A percentile compares a stretch with the other conserved stretches of the same genome.
Conservation (phyloP, 768 basidiomycete species). For the Suillus bovinus region DNA sequence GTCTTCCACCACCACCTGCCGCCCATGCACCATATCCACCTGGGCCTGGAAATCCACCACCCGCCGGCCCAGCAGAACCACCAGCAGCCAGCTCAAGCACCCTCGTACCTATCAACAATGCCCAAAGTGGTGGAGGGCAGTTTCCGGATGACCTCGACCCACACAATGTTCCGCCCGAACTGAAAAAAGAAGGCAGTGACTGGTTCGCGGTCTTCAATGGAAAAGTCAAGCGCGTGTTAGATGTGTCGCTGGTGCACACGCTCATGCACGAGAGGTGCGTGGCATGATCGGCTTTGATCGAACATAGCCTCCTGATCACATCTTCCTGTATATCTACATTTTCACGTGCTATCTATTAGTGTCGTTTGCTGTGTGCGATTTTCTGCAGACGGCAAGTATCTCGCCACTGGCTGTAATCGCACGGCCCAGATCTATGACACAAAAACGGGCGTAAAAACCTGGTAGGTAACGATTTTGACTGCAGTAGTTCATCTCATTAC, state of each 20-base stretch:
- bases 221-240: constrained; percentile 46
- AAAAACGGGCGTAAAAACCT: constrained; percentile 81
- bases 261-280: constrained; percentile 87
- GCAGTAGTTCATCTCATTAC: constrained; percentile 11
- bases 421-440: constrained; percentile 96
- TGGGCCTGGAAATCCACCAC: constrained; percentile 34
- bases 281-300: constrained; percentile 8
- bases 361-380: constrained; percentile 34
- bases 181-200: constrained; percentile 46
- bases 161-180: constrained; percentile 17
- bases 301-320: constrained; percentile 1
- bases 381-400: constrained; percentile 31
- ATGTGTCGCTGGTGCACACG: constrained; percentile 70
- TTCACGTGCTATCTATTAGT: constrained; percentile 17
- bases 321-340: constrained; percentile 4
- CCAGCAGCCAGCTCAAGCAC: constrained; percentile 21
- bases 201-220: constrained; percentile 58
- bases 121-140: constrained; percentile 29
- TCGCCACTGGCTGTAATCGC: constrained; percentile 68
- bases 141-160: constrained; percentile 32
- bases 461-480: constrained; percentile 47
- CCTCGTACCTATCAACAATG: constrained; percentile 26
- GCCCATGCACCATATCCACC: constrained; percentile 33
- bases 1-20: constrained; percentile 36
- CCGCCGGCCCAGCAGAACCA: constrained; percentile 28